phyloP scores from a whole-genome alignment of 169 alveolate genomes.

The Eimeria zaria region DNA sequence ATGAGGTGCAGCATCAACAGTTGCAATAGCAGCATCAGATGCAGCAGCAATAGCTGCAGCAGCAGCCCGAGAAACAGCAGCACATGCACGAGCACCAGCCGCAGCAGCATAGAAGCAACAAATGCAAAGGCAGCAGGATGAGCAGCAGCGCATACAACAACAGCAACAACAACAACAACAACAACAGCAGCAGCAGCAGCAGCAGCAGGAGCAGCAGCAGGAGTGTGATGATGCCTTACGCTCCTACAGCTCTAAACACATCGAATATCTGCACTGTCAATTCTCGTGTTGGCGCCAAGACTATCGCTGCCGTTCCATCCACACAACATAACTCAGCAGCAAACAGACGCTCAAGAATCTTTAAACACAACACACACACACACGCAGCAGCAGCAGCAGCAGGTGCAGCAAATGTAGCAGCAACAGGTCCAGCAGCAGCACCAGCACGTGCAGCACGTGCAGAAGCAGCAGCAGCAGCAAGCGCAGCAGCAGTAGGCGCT shows the following conservation, averaged over 20 bases:
- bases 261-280: conserved; percentile 96
- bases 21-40: background rate
- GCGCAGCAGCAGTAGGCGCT: background rate
- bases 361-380: background rate
- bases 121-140: background rate
- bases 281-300: conserved; percentile 97
- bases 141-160: conserved; percentile 14
- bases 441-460: background rate
- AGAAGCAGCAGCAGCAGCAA: background rate
- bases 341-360: conserved; percentile 93
- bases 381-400: conserved; percentile 39
- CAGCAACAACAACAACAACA: background rate
- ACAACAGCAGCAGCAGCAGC: conserved; percentile 27
- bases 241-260: conserved; percentile 88
- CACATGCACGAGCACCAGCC: too few relatives aligned
- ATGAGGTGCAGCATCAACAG: too few relatives aligned
- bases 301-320: conserved; percentile 94
- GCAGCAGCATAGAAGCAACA: background rate
- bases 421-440: conserved; percentile 2
- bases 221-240: background rate
- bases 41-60: background rate
- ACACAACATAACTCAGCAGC: conserved; percentile 90
- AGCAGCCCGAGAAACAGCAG: background rate
- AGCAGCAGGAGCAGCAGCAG: conserved; percentile 33
- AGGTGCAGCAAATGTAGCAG: conserved; percentile 42